phyloP scores from a whole-genome alignment of 2,329 filamentous ascomycete genomes.

The Coccinonectria pachysandricola region DNA sequence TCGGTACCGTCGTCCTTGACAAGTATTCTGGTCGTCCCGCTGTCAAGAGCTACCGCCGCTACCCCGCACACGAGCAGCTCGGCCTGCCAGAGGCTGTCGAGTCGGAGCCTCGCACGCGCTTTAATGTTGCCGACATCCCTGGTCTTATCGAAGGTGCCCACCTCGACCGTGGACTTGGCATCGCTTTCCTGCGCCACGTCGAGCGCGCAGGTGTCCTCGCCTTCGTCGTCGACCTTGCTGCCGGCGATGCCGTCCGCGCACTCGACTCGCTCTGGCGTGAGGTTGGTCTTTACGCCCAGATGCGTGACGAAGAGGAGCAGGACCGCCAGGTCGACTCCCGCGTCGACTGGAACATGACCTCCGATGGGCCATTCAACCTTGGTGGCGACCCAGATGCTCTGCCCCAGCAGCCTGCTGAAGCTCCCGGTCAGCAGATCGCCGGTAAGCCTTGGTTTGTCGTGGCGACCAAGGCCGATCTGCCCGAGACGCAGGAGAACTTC shows the following conservation, averaged over 20 bases:
- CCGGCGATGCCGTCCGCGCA: conserved; percentile 67
- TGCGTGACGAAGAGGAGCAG: conserved; percentile 62
- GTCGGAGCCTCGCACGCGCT: conserved; percentile 57
- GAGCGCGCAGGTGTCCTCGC: conserved; percentile 88
- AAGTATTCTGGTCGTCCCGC: conserved; percentile 67
- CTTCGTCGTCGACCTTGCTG: conserved; percentile 81
- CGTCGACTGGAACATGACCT: conserved; percentile 46
- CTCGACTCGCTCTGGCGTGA: conserved; percentile 82
- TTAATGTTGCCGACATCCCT: conserved; percentile 92
- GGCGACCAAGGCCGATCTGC: conserved; percentile 83
- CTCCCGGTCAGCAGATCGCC: conserved; percentile 60
- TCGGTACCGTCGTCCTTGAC: conserved; percentile 90
- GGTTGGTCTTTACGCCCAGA: conserved; percentile 75
- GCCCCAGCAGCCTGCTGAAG: conserved; percentile 4
- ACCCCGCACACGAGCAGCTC: conserved; percentile 25
- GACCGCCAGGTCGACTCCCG: conserved; percentile 48
- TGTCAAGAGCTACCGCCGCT: conserved; percentile 27
- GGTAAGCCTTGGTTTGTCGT: conserved; percentile 95
- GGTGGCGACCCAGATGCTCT: conserved; percentile 10
- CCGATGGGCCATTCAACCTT: conserved; percentile 17
- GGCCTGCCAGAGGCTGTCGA: conserved; percentile 32
- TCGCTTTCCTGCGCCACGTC: conserved; percentile 87
- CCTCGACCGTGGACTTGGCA: conserved; percentile 79
- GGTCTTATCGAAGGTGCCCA: conserved; percentile 89
- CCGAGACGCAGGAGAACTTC: conserved; percentile 71